Evolutionary conservation across 2,329 filamentous ascomycete genomes (phyloP), one percentile per base, ranked within the genome.

Genomic region (Fusarium acutatum): DNA sequence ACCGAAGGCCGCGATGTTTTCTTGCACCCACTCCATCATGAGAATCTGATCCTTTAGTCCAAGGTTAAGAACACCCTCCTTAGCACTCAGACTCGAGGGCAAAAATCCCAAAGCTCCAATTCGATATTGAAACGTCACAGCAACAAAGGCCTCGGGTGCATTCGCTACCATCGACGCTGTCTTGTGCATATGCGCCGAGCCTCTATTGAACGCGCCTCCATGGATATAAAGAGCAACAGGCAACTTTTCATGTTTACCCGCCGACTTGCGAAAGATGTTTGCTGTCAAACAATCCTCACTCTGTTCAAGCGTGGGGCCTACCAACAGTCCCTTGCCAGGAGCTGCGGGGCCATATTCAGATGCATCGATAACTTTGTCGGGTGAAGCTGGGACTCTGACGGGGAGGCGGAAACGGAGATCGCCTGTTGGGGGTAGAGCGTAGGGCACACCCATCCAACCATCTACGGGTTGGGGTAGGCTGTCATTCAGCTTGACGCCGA

Each of bases 151-250:
- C 24, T 64, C 64, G 20, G 82, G 79, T 0, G 86, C 80, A 81
- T 87, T 91, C 4, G 87, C 85, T 10, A 91, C 86, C 82, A 93
- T 89, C 20, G 88, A 88, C 0, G 86, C 86, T 61, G 92, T 89
- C 76, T 93, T 87, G 64, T 91, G 85, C 82, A 87, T 86, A 41
- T 81, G 77, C 49, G 87, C 84, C 64, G 80, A 77, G 40, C 88
- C 84, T 74, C 90, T 90, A 30, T 77, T 77, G 11, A 77, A 77
- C 0, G 75, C 75, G 12, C 75, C 75, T 0, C 90, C 90, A 72
- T 92, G 90, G 24, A 92, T 82, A 69, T 90, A 91, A 1, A 92
- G 75, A 2, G 87, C 80, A 6, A 90, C 87, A 0, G 88, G 80
- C 3, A 81, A 26, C 35, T 71, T 77, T 41, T 74, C 78, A 49